A percentile compares a stretch with the other conserved stretches of the same genome.
These are phyloP conservation scores for Entomortierella parvispora DNA, from an alignment of 192 early-diverging fungal species.

Conservation along the genomic window DNA sequence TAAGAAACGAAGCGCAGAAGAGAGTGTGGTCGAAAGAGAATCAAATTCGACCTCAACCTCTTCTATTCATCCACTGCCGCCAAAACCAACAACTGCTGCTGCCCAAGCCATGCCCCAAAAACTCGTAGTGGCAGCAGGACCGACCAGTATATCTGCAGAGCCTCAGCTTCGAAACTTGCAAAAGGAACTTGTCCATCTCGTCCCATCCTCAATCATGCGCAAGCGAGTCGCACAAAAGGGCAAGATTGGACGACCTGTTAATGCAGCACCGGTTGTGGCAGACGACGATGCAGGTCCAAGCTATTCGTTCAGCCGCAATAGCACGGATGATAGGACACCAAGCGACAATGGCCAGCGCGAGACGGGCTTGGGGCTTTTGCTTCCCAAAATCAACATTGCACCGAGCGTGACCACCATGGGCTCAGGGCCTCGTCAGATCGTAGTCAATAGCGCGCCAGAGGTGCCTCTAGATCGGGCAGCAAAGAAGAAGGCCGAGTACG, in stretches of 20 bases:
- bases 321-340: neutral
- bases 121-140: slow-evolving; percentile 20
- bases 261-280: slow-evolving; percentile 46
- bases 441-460: slow-evolving; percentile 44
- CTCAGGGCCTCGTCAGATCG: slow-evolving; percentile 18
- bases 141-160: slow-evolving; percentile 44
- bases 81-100: slow-evolving; percentile 21
- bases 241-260: slow-evolving; percentile 48
- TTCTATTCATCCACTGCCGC: slow-evolving; percentile 26
- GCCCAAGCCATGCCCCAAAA: slow-evolving; percentile 17
- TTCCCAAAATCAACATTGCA: slow-evolving; percentile 33
- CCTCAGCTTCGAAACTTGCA: slow-evolving; percentile 49
- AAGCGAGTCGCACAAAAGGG: slow-evolving; percentile 49
- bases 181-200: slow-evolving; percentile 40
- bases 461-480: slow-evolving; percentile 32
- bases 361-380: slow-evolving; percentile 30
- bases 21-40: slow-evolving; percentile 1
- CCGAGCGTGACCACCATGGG: slow-evolving; percentile 21
- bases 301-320: neutral
- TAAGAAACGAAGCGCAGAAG: slow-evolving; percentile 7
- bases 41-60: neutral
- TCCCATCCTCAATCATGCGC: slow-evolving; percentile 46
- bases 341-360: slow-evolving; percentile 16
- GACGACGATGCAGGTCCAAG: slow-evolving; percentile 4
- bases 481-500: slow-evolving; percentile 49